Evolutionary conservation across 495 filamentous ascomycete species (phyloP).

Genomic region (Podospora pseudopauciseta): DNA sequence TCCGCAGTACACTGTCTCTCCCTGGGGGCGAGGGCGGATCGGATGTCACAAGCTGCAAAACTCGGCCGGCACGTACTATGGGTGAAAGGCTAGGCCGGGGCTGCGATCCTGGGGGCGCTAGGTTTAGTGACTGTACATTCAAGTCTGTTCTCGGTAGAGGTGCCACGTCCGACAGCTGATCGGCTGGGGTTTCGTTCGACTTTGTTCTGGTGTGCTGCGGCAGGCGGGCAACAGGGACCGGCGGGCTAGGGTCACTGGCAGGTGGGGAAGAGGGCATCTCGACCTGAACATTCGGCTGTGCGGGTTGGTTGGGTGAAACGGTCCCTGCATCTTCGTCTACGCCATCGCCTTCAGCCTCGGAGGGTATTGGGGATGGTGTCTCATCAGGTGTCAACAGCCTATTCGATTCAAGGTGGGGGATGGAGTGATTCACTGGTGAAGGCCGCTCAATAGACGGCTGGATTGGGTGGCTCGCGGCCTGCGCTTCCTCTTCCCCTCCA

Average conservation of each 20-base stretch:
- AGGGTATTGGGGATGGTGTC: slow-evolving; percentile 48
- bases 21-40: slow-evolving; percentile 48
- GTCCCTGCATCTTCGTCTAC: neutral
- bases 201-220: slow-evolving; percentile 22
- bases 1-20: slow-evolving; percentile 43
- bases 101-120: slow-evolving; percentile 25
- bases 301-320: neutral
- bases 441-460: slow-evolving; percentile 38
- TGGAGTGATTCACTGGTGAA: slow-evolving; percentile 36
- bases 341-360: slow-evolving; percentile 19
- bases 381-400: slow-evolving; percentile 54
- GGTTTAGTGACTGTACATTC: slow-evolving; percentile 12
- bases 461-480: slow-evolving; percentile 22
- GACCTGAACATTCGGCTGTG: slow-evolving; percentile 11
- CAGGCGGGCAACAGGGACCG: slow-evolving; percentile 2
- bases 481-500: slow-evolving; percentile 3
- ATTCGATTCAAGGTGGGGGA: slow-evolving; percentile 35
- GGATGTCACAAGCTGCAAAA: slow-evolving; percentile 50
- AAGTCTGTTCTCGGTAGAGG: slow-evolving; percentile 16
- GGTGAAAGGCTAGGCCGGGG: slow-evolving; percentile 47
- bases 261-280: slow-evolving; percentile 36
- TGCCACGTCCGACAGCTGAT: slow-evolving; percentile 20
- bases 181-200: slow-evolving; percentile 33
- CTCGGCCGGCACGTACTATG: slow-evolving; percentile 49
- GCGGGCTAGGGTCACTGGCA: slow-evolving; percentile 8